Evolutionary conservation across 768 basidiomycete genomes (phyloP).

Genomic region (Clitopilus passeckerianus): DNA sequence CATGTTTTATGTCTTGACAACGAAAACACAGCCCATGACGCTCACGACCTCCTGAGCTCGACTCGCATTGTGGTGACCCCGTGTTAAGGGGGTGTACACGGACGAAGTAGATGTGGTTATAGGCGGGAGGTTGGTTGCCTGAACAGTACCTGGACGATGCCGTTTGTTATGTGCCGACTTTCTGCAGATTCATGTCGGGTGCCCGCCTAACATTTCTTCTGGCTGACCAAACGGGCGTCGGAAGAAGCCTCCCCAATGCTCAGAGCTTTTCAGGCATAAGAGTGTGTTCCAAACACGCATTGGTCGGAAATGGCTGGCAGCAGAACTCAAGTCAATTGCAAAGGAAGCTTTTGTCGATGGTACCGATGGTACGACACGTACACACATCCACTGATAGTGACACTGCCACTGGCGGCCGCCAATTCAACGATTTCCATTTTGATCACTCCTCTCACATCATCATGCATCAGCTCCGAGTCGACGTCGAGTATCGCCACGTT

Average conservation of each 20-base stretch:
- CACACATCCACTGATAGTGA: not conserved
- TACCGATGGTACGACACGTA: too few species aligned
- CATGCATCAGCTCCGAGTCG: not conserved
- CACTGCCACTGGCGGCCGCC: not conserved
- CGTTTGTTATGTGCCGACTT: too few species aligned
- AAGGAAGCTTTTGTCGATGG: not conserved
- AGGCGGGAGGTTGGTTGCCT: not conserved
- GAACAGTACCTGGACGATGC: not conserved
- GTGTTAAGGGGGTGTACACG: too few species aligned
- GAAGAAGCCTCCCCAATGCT: too few species aligned
- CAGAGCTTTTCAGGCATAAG: too few species aligned
- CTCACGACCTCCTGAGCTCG: not conserved
- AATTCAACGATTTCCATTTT: not conserved
- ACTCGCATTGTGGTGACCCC: not conserved
- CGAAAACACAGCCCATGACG: not conserved
- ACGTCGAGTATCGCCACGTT: not conserved
- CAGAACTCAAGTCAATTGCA: too few species aligned
- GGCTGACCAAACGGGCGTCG: too few species aligned
- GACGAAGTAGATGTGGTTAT: not conserved
- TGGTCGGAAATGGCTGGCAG: too few species aligned
- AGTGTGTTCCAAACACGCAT: too few species aligned
- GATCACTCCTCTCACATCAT: not conserved
- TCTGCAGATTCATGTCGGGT: too few species aligned
- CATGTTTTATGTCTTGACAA: not conserved
- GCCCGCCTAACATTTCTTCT: too few species aligned